Evolutionary conservation across 768 basidiomycete genomes (phyloP).

Genomic region (Phylloporus rhodoxanthus): DNA sequence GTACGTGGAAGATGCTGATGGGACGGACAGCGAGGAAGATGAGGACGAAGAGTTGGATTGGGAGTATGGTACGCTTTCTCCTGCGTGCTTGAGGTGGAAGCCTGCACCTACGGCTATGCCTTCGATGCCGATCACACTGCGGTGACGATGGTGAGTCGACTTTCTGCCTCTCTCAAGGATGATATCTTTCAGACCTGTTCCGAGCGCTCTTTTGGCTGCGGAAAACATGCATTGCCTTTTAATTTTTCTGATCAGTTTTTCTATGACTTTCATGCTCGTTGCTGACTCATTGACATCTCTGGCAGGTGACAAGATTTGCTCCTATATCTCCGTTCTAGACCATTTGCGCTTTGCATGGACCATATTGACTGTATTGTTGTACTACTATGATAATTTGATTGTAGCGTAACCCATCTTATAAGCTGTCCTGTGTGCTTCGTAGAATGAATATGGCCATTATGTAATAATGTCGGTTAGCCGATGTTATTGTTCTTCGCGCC

Average conservation of each 20-base stretch:
- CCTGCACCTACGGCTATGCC: conserved; percentile 54
- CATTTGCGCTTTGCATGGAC: background rate
- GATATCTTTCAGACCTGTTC: conserved; percentile 79
- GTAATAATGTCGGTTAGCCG: conserved; percentile 4
- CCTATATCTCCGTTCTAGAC: background rate
- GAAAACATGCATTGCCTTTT: conserved; percentile 63
- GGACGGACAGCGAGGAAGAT: conserved; percentile 24
- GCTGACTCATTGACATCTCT: conserved; percentile 2
- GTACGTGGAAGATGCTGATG: conserved; percentile 71
- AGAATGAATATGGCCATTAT: background rate
- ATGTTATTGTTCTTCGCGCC: conserved; percentile 22
- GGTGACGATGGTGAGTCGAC: conserved; percentile 23
- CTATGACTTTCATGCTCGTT: conserved; percentile 1
- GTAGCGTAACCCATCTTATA: background rate
- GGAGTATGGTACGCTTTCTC: conserved; percentile 49
- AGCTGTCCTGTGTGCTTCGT: background rate
- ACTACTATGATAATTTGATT: background rate
- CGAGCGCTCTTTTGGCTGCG: conserved; percentile 45
- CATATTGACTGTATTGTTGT: background rate
- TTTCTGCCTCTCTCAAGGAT: conserved; percentile 37
- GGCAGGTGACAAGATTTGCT: conserved; percentile 3
- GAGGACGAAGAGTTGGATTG: conserved; percentile 41
- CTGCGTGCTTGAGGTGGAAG: conserved; percentile 47
- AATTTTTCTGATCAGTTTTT: conserved; percentile 27
- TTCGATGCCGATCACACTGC: conserved; percentile 33